Base-by-base conservation (phyloP, 805 yeast species). In the Ogataea neopini region DNA sequence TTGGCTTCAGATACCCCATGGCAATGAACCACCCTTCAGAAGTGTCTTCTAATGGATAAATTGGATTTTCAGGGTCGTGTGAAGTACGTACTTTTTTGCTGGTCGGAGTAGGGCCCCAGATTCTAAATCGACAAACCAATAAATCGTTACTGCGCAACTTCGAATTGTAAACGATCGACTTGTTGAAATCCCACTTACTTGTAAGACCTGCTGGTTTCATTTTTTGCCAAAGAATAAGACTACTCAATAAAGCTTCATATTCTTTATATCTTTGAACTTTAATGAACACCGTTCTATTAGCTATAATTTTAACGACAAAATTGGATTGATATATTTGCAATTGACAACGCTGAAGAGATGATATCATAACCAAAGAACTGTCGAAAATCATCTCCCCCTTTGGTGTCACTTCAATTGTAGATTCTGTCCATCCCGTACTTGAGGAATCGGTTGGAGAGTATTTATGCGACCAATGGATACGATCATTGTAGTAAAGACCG, bases 21-120 rank as follows among this genome's bases (percentile, higher is more conserved):
- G 86, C 80, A 44, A 73, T 75, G 59, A 84, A 84, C 92, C 92
- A 86, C 4, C 82, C 82, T 58, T 81, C 87, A 18, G 67, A 62
- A 37, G 45, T 20, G 4, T 49, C 40, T 13, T 42, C 45, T 2
- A 40, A 6, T 10, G 62, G 62, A 39, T 58, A 55, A 4, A 69
- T 9, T 40, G 58, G 52, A 45, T 48, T 58, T 44, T 28, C 45
- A 36, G 57, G 62, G 14, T 45, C 57, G 47, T 23, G 30, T 11
- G 44, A 40, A 47, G 62, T 46, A 54, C 68, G 67, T 14, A 75
- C 56, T 50, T 67, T 72, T 47, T 69, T 70, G 39, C 66, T 54
- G 25, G 68, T 68, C 4, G 81, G 79, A 11, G 79, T 54, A 3
- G 88, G 88, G 0, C 88, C 90, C 63, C 67, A 86, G 1, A 85